Percentiles rank a stretch among this genome's conserved stretches.
These are phyloP conservation scores for Fusarium continuum DNA, from an alignment of 2,329 filamentous ascomycete species.

Conservation along the genomic window DNA sequence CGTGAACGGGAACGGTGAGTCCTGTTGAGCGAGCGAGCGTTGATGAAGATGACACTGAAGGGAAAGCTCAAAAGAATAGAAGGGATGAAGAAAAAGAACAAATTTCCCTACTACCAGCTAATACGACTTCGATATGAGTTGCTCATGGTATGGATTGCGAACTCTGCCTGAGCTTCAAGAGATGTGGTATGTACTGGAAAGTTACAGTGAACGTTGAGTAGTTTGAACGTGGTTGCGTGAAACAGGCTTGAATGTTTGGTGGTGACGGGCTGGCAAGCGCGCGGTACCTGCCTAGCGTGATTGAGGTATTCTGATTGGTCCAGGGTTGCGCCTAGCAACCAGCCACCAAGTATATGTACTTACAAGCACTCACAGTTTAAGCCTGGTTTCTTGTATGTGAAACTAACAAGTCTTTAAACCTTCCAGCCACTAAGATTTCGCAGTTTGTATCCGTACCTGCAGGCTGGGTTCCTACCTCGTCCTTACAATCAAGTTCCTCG, in stretches of 20 bases:
- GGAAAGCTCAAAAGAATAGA: constrained; percentile 11
- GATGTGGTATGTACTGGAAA: constrained; percentile 16
- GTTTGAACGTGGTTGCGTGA: constrained; percentile 18
- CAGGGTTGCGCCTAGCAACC: constrained; percentile 41
- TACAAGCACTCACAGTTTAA: background rate
- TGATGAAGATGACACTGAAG: constrained; percentile 11
- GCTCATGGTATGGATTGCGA: constrained; percentile 37
- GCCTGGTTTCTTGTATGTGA: constrained; percentile 3
- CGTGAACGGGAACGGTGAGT: constrained; percentile 40
- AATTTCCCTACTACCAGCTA: constrained; percentile 39
- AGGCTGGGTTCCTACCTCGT: too few species aligned
- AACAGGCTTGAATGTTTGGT: constrained; percentile 38
- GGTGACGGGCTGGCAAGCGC: constrained; percentile 38
- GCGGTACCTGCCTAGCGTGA: constrained; percentile 29
- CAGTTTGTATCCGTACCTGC: background rate
- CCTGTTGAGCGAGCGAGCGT: constrained; percentile 24
- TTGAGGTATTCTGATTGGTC: constrained; percentile 3
- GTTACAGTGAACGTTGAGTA: constrained; percentile 14
- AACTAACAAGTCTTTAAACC: background rate
- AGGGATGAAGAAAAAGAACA: constrained; percentile 25
- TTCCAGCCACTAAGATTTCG: constrained; percentile 25
- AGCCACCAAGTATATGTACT: constrained; percentile 21
- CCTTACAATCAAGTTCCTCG: too few species aligned
- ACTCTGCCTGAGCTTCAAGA: constrained; percentile 27
- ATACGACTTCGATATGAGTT: constrained; percentile 29